A percentile compares a stretch with the other conserved stretches of the same genome.
Evolutionary conservation across 176 grass and related monocot genomes (phyloP).

Genomic region (Avena insularis): DNA sequence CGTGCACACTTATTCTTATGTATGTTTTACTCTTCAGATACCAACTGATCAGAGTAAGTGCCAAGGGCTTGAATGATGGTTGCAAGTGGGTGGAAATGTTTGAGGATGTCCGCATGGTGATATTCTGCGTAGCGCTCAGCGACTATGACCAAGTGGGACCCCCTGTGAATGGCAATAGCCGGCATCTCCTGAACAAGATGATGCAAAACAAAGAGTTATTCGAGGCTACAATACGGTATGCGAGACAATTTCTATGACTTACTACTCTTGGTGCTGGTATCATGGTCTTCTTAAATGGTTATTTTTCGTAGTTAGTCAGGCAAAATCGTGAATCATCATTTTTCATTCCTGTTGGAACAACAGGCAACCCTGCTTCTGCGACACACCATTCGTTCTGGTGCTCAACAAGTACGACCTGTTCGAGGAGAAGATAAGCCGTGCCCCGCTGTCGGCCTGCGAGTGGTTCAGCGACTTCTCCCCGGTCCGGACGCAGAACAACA

Average conservation of each 20-base stretch:
- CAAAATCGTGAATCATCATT: not conserved
- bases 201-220: conserved; percentile 88
- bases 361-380: conserved; percentile 82
- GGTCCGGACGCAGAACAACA: conserved; percentile 65
- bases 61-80: conserved; percentile 88
- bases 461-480: conserved; percentile 90
- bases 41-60: conserved; percentile 88
- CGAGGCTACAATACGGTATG: conserved; percentile 79
- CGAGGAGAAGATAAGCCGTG: conserved; percentile 75
- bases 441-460: conserved; percentile 64
- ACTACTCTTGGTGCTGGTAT: not conserved
- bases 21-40: conserved; percentile 55
- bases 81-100: conserved; percentile 99
- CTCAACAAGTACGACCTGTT: conserved; percentile 96
- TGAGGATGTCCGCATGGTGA: conserved; percentile 90
- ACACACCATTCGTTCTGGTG: conserved; percentile 84
- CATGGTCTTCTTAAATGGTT: not conserved
- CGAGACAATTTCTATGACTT: not conserved
- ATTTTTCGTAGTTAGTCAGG: not conserved
- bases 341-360: conserved; percentile 16
- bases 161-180: conserved; percentile 42
- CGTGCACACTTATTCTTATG: not conserved
- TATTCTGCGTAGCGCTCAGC: conserved; percentile 81
- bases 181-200: conserved; percentile 85
- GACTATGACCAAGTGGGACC: conserved; percentile 81